Percentiles rank a stretch among this genome's conserved stretches.
phyloP scores from a whole-genome alignment of 768 basidiomycete genomes.

The Leccinum aurantiacum region DNA sequence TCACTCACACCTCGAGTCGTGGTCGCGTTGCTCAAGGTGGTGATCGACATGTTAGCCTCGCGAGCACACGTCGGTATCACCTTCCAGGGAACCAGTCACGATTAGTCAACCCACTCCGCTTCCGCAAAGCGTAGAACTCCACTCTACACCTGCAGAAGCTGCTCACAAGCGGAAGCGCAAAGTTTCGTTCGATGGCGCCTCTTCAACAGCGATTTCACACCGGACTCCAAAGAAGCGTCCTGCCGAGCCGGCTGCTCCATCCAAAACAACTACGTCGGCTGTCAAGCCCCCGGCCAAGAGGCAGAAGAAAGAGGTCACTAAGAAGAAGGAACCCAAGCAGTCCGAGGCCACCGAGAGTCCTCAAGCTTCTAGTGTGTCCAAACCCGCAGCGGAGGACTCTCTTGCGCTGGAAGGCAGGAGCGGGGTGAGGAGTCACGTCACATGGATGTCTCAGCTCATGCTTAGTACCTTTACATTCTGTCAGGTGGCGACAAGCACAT shows the following conservation, averaged over 20 bases:
- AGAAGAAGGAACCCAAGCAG: slow-evolving; percentile 1
- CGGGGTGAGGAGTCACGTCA: slow-evolving; percentile 13
- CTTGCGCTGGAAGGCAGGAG: neutral
- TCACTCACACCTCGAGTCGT: neutral
- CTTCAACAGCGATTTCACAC: neutral
- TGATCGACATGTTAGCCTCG: neutral
- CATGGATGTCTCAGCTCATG: slow-evolving; percentile 1
- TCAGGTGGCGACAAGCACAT: slow-evolving; percentile 8
- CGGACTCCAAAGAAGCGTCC: neutral
- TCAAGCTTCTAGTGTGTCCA: slow-evolving; percentile 4
- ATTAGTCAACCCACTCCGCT: neutral
- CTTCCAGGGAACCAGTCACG: neutral
- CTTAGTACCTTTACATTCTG: neutral
- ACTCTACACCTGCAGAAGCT: neutral
- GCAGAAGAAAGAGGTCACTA: slow-evolving; percentile 5
- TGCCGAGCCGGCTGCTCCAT: neutral
- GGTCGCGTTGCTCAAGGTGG: neutral
- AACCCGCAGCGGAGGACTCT: slow-evolving; percentile 11
- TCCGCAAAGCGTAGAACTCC: neutral
- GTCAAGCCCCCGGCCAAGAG: slow-evolving; percentile 20
- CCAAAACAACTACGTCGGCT: neutral
- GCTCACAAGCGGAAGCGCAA: slow-evolving; percentile 29
- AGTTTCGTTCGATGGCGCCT: slow-evolving; percentile 9
- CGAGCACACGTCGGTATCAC: neutral
- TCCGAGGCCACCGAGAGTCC: slow-evolving; percentile 1